A percentile compares a stretch with the other conserved stretches of the same genome.
These are phyloP conservation scores for Naumovozyma dairenensis DNA, from an alignment of 805 yeast species.

Conservation along the genomic window DNA sequence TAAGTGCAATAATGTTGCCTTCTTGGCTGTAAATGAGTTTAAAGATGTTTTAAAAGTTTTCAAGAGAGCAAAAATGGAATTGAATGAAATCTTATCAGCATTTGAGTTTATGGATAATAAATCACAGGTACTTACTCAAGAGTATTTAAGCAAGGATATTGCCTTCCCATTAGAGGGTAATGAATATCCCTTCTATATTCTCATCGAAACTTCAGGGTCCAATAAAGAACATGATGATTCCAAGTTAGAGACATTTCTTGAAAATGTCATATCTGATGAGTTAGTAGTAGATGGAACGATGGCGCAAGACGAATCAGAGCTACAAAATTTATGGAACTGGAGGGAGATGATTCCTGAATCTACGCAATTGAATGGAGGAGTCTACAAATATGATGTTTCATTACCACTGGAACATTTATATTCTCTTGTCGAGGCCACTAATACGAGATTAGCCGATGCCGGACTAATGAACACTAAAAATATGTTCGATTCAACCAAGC, in stretches of 20 bases:
- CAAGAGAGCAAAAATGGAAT: conserved; percentile 64
- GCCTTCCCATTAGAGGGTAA: conserved; percentile 55
- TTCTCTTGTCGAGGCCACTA: conserved; percentile 71
- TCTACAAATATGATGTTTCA: conserved; percentile 93
- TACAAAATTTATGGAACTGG: conserved; percentile 84
- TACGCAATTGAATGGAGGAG: conserved; percentile 78
- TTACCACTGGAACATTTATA: conserved; percentile 76
- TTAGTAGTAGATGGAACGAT: conserved; percentile 86
- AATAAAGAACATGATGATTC: conserved; percentile 88
- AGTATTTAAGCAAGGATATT: conserved; percentile 45
- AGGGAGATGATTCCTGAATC: conserved; percentile 93
- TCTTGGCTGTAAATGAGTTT: conserved; percentile 70
- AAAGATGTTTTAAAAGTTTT: conserved; percentile 80
- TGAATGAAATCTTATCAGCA: conserved; percentile 81
- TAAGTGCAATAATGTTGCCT: conserved; percentile 75
- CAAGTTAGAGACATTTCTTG: conserved; percentile 78
- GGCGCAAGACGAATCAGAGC: conserved; percentile 89
- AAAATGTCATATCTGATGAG: conserved; percentile 73
- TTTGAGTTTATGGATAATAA: conserved; percentile 86
- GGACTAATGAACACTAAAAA: conserved; percentile 40
- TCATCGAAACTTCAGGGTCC: conserved; percentile 95
- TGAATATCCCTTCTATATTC: conserved; percentile 77
- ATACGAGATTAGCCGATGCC: conserved; percentile 44
- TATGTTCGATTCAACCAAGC: conserved; percentile 44
- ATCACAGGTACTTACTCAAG: conserved; percentile 54